Base-by-base conservation (phyloP, 306 rosid genomes). In the Citrullus colocynthis region DNA sequence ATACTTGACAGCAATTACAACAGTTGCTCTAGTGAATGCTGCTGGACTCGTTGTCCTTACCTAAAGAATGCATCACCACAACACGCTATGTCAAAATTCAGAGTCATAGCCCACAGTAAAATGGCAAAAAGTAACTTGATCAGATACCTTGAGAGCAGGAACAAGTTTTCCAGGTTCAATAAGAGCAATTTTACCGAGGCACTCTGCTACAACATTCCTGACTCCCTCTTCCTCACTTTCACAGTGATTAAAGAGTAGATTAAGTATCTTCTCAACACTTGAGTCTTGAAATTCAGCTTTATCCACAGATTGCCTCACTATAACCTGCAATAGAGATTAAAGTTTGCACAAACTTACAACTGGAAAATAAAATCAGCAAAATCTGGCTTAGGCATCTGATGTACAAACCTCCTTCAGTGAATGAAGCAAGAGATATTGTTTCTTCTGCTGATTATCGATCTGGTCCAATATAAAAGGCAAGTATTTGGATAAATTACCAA, bases 191-290 rank as follows among this genome's bases (percentile, higher is more conserved):
- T 96, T 96, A 44, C 99, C 99, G 30, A 96, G 86, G 81, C 99
- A 96, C 86, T 96, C 99, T 0, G 99, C 99, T 66, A 93, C 99
- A 6, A 96, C 99, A 77, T 96, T 96, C 78, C 99, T 96, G 80
- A 96, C 98, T 61, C 98, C 99, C 83, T 96, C 99, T 86, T 96
- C 99, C 81, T 96, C 98, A 44, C 99, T 93, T 84, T 92, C 99
- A 80, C 99, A 91, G 84, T 96, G 97, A 78, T 96, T 96, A 80
- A 96, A 93, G 71, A 96, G 97, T 82, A 96, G 87, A 72, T 89
- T 88, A 81, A 96, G 97, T 80, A 96, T 96, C 86, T 93, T 96
- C 89, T 96, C 97, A 36, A 96, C 99, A 85, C 97, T 96, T 18
- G 91, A 91, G 80, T 96, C 99, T 83, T 88, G 96, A 75, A 96